These are phyloP conservation scores for Hamigera avellanea DNA, from an alignment of 495 filamentous ascomycete species.

Conservation along the genomic window DNA sequence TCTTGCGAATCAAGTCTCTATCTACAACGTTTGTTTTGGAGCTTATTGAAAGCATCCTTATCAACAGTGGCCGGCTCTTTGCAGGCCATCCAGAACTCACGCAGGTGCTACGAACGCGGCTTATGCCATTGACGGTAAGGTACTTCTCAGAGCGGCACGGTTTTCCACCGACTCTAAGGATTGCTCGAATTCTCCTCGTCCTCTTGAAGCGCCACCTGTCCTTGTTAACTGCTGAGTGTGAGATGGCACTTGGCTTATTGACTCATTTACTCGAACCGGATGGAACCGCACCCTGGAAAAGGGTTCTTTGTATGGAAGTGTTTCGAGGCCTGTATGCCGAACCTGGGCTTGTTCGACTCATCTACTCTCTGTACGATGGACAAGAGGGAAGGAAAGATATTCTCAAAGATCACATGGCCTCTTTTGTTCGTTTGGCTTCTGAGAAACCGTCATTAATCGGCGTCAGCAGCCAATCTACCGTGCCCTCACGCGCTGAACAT, in stretches of 20 bases:
- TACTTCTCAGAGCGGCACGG: conserved; percentile 64
- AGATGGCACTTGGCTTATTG: conserved; percentile 71
- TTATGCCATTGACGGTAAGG: conserved; percentile 74
- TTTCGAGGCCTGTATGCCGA: conserved; percentile 78
- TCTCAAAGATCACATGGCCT: conserved; percentile 66
- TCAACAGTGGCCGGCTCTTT: conserved; percentile 75
- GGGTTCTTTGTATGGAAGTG: conserved; percentile 82
- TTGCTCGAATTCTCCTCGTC: conserved; percentile 69
- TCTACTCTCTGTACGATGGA: conserved; percentile 71
- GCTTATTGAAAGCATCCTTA: conserved; percentile 77
- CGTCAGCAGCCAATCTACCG: conserved; percentile 72
- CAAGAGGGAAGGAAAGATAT: conserved; percentile 62
- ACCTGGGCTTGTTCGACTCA: conserved; percentile 59
- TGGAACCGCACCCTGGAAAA: conserved; percentile 63
- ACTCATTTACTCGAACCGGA: conserved; percentile 86
- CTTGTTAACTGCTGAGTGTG: conserved; percentile 66
- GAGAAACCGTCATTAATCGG: conserved; percentile 85
- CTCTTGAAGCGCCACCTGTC: conserved; percentile 65
- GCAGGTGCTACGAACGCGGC: conserved; percentile 61
- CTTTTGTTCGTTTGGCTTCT: conserved; percentile 76
- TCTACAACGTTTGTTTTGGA: conserved; percentile 78
- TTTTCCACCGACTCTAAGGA: conserved; percentile 75
- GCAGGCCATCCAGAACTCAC: conserved; percentile 67
- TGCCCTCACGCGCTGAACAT: conserved; percentile 41
- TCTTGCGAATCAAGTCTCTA: conserved; percentile 62